phyloP scores from a whole-genome alignment of 192 early-diverging fungal genomes.

The Podochytrium sp. region DNA sequence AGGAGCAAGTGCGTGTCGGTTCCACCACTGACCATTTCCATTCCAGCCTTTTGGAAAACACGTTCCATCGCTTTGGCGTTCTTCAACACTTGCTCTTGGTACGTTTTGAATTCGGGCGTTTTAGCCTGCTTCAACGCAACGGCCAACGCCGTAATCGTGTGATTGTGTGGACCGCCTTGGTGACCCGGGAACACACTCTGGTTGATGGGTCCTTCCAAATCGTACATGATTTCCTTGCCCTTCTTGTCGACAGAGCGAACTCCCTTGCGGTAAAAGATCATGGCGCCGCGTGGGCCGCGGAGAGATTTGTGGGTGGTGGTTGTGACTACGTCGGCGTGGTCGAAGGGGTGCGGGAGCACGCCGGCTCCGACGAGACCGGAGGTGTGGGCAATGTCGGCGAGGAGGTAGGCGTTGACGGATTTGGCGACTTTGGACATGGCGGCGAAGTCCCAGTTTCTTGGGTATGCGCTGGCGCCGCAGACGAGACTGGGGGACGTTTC shows the following conservation, averaged over 20 bases:
- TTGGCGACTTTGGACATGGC: conserved; percentile 85
- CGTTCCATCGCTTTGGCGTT: conserved; percentile 91
- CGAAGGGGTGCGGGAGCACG: conserved; percentile 87
- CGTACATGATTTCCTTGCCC: conserved; percentile 85
- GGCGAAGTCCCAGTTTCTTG: conserved; percentile 91
- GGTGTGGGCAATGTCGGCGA: conserved; percentile 98
- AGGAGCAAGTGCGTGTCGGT: conserved; percentile 96
- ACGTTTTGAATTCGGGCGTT: conserved; percentile 81
- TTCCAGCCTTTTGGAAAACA: conserved; percentile 71
- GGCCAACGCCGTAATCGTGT: conserved; percentile 94
- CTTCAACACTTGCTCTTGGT: conserved; percentile 87
- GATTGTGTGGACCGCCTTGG: conserved; percentile 99
- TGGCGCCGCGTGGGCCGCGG: conserved; percentile 92
- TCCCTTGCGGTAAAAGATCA: conserved; percentile 99
- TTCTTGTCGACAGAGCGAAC: conserved; percentile 88
- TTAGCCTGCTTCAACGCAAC: conserved; percentile 94
- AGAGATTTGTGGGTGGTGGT: conserved; percentile 99
- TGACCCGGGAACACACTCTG: conserved; percentile 97
- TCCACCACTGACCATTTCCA: conserved; percentile 87
- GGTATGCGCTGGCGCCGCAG: conserved; percentile 93
- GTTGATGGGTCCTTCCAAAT: conserved; percentile 95
- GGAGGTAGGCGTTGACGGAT: conserved; percentile 82
- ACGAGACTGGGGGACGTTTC: conserved; percentile 65
- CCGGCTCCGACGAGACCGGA: conserved; percentile 87
- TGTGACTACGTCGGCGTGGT: conserved; percentile 94